Conservation (phyloP, 768 basidiomycete species). For the Cyathus striatus region DNA sequence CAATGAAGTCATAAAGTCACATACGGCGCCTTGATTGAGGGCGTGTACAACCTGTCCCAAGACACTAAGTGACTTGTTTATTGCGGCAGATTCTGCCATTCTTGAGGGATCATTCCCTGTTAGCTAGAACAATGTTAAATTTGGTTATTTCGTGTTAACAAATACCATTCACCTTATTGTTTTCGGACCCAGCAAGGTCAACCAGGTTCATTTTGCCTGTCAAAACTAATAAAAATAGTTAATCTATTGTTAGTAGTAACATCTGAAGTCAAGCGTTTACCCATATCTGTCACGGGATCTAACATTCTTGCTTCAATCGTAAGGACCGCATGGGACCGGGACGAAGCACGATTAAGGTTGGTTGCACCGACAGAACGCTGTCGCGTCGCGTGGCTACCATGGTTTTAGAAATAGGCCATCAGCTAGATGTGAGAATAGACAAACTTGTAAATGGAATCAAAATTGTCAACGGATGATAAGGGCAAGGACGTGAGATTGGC, state of each 20-base stretch:
- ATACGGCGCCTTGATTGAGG: conserved; percentile 66
- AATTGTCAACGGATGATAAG: conserved; percentile 36
- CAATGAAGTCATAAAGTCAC: conserved; percentile 17
- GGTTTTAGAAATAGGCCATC: not conserved
- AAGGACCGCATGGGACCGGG: conserved; percentile 84
- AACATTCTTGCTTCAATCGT: conserved; percentile 64
- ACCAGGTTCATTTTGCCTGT: conserved; percentile 82
- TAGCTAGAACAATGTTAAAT: conserved; percentile 28
- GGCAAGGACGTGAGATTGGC: conserved; percentile 42
- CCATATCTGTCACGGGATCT: conserved; percentile 47
- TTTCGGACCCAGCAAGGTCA: conserved; percentile 88
- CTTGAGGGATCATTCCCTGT: conserved; percentile 86
- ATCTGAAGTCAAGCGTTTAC: conserved; percentile 33
- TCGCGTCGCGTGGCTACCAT: conserved; percentile 59
- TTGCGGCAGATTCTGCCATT: conserved; percentile 85
- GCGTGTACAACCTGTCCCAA: conserved; percentile 88
- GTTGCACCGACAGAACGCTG: conserved; percentile 84
- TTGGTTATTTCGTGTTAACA: too few species aligned
- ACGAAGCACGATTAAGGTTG: conserved; percentile 78
- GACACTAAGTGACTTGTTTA: conserved; percentile 85
- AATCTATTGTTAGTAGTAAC: too few species aligned
- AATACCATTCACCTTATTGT: conserved; percentile 63
- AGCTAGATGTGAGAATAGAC: conserved; percentile 9
- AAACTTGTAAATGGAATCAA: conserved; percentile 42
- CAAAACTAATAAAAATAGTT: conserved; percentile 35